These are phyloP conservation scores for Pseudogymnoascus sp. DNA, from an alignment of 2,329 filamentous ascomycete genomes.

Conservation along the genomic window DNA sequence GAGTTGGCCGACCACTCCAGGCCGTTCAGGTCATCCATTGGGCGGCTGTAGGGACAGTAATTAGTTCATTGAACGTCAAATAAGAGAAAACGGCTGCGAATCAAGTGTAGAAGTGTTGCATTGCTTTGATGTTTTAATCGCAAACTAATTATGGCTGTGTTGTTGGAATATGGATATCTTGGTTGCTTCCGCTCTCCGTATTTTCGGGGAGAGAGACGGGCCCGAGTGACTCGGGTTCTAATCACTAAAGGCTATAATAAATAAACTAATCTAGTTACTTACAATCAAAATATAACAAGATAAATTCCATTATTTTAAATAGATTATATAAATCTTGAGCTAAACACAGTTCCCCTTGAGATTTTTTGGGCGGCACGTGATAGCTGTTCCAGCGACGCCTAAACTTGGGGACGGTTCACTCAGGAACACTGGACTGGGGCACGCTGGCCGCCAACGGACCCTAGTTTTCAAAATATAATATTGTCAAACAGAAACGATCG, in stretches of 20 bases:
- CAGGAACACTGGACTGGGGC: neutral
- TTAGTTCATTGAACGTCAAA: neutral
- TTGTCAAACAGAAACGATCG: neutral
- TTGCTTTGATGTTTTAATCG: conserved; percentile 1
- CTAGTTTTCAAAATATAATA: neutral
- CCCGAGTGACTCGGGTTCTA: too few relatives aligned
- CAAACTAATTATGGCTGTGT: conserved; percentile 6
- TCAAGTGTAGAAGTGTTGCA: neutral
- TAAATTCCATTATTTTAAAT: neutral
- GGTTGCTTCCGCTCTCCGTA: conserved; percentile 5
- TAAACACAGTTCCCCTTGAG: neutral
- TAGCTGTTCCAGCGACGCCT: too few relatives aligned
- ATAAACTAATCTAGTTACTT: too few relatives aligned
- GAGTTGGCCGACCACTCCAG: conserved; percentile 47
- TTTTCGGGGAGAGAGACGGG: neutral
- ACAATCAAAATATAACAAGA: too few relatives aligned
- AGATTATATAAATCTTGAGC: too few relatives aligned
- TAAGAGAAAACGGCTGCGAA: neutral
- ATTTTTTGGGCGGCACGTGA: too few relatives aligned
- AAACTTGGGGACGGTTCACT: too few relatives aligned
- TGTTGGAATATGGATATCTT: conserved; percentile 5
- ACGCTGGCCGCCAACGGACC: neutral
- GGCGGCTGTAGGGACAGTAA: conserved; percentile 1
- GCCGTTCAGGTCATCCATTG: conserved; percentile 55
- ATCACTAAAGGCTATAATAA: too few relatives aligned